These are phyloP conservation scores for Byssothecium circinans DNA, from an alignment of 2,329 filamentous ascomycete species.

Conservation along the genomic window DNA sequence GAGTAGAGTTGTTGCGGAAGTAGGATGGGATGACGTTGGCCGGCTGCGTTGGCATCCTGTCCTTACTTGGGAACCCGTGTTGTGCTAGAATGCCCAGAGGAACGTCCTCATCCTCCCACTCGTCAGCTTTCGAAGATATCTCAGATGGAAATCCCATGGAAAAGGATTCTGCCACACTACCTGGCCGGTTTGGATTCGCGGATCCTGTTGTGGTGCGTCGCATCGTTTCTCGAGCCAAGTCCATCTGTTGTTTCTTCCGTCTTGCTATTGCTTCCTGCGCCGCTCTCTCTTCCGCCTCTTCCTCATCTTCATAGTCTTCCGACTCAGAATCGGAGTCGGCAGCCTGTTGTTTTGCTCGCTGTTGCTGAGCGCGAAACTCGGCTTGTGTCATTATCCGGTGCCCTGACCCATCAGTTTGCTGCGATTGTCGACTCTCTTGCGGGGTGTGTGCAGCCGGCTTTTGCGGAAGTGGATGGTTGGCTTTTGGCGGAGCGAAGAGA, in stretches of 20 bases:
- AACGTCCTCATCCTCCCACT: slow-evolving; percentile 44
- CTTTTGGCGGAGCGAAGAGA: slow-evolving; percentile 27
- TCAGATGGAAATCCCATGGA: slow-evolving; percentile 40
- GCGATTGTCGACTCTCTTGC: slow-evolving; percentile 15
- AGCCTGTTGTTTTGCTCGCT: slow-evolving; percentile 28
- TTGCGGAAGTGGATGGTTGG: slow-evolving; percentile 4
- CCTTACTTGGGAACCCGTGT: slow-evolving; percentile 41
- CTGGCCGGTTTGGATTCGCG: slow-evolving; percentile 15
- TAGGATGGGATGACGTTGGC: slow-evolving; percentile 38
- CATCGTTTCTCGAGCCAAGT: slow-evolving; percentile 38
- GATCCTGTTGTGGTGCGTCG: slow-evolving; percentile 39
- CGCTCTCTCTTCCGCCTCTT: slow-evolving; percentile 37
- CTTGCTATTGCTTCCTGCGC: slow-evolving; percentile 36
- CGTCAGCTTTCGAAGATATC: slow-evolving; percentile 38
- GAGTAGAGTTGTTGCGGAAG: slow-evolving; percentile 12
- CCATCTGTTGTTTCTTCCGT: slow-evolving; percentile 39
- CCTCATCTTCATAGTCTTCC: slow-evolving; percentile 43
- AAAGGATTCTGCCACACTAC: slow-evolving; percentile 20
- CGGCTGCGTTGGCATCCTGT: slow-evolving; percentile 31
- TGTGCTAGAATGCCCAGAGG: slow-evolving; percentile 42
- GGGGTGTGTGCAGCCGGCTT: slow-evolving; percentile 13
- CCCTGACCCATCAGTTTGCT: slow-evolving; percentile 10
- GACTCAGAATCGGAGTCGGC: slow-evolving; percentile 34
- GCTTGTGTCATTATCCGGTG: slow-evolving; percentile 39
- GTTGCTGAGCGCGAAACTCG: slow-evolving; percentile 36